phyloP scores from a whole-genome alignment of 495 filamentous ascomycete species.

The Glonium stellatum region DNA sequence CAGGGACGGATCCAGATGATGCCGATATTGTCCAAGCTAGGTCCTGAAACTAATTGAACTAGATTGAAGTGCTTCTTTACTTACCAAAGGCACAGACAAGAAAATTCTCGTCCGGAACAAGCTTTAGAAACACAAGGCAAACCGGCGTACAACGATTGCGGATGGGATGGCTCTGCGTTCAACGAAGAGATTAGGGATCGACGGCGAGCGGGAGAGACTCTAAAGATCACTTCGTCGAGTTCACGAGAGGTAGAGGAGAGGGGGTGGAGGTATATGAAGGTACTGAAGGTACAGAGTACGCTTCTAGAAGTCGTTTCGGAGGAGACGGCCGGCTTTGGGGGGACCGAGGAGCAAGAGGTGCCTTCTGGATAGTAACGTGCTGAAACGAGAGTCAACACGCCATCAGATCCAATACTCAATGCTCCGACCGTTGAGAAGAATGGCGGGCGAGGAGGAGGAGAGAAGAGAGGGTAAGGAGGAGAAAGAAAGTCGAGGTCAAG shows the following conservation, averaged over 20 bases:
- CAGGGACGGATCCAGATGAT: too few species aligned
- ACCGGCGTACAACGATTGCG: background rate
- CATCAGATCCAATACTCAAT: constrained; percentile 28
- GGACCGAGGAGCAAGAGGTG: constrained; percentile 26
- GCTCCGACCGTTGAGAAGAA: constrained; percentile 27
- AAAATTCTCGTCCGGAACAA: background rate
- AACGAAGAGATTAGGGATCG: constrained; percentile 1
- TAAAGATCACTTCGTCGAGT: constrained; percentile 32
- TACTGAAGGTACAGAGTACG: constrained; percentile 20
- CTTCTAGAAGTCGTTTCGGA: constrained; percentile 24
- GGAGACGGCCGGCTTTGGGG: constrained; percentile 27
- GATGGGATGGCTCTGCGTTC: constrained; percentile 4
- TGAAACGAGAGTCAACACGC: constrained; percentile 19
- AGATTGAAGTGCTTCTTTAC: background rate
- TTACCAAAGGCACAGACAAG: constrained; percentile 8
- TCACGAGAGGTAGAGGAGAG: constrained; percentile 1
- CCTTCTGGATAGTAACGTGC: constrained; percentile 21
- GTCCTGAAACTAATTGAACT: background rate
- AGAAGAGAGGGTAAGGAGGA: constrained; percentile 12
- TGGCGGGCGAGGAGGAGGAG: constrained; percentile 12
- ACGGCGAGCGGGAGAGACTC: constrained; percentile 13
- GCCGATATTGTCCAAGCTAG: background rate
- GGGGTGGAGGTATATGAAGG: constrained; percentile 13
- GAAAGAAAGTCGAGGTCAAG: constrained; percentile 8
- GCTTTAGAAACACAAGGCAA: background rate